phyloP scores from a whole-genome alignment of 495 filamentous ascomycete species.

The Aspergillus sclerotioniger region DNA sequence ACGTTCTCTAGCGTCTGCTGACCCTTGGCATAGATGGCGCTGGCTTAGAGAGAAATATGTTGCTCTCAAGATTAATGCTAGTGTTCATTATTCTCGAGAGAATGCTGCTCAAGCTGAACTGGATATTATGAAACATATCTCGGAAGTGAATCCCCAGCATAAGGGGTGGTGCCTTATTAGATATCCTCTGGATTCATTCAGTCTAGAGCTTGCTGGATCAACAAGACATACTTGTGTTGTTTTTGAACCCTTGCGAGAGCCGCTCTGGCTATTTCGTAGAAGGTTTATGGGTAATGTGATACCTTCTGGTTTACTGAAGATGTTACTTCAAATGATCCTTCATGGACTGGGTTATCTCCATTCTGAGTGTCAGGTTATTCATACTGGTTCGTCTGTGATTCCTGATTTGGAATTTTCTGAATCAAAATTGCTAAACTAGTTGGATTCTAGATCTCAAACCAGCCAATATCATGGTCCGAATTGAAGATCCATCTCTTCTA shows the following conservation, averaged over 20 bases:
- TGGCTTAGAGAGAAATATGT: conserved; percentile 32
- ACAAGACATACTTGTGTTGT: conserved; percentile 32
- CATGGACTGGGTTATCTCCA: conserved; percentile 19
- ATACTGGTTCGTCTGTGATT: conserved; percentile 16
- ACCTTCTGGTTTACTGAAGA: conserved; percentile 16
- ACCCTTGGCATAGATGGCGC: conserved; percentile 23
- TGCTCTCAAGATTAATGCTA: conserved; percentile 34
- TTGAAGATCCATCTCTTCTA: conserved; percentile 10
- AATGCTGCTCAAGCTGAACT: conserved; percentile 22
- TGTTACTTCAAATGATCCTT: conserved; percentile 16
- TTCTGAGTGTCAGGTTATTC: conserved; percentile 18
- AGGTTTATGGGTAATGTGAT: conserved; percentile 8
- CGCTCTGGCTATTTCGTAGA: conserved; percentile 31
- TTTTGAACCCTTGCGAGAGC: conserved; percentile 35
- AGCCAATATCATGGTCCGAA: neutral
- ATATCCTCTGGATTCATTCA: conserved; percentile 32
- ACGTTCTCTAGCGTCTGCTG: neutral
- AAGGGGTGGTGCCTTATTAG: conserved; percentile 24
- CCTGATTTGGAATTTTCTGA: too few relatives aligned
- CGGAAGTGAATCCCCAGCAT: conserved; percentile 44
- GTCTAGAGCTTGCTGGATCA: conserved; percentile 20
- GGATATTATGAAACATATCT: conserved; percentile 17
- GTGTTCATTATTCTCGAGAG: conserved; percentile 11
- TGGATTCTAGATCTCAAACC: neutral
- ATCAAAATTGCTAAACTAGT: neutral